Percentiles rank a stretch among this genome's conserved stretches.
Evolutionary conservation across 768 basidiomycete species (phyloP).

Genomic region (Tremella fuciformis): DNA sequence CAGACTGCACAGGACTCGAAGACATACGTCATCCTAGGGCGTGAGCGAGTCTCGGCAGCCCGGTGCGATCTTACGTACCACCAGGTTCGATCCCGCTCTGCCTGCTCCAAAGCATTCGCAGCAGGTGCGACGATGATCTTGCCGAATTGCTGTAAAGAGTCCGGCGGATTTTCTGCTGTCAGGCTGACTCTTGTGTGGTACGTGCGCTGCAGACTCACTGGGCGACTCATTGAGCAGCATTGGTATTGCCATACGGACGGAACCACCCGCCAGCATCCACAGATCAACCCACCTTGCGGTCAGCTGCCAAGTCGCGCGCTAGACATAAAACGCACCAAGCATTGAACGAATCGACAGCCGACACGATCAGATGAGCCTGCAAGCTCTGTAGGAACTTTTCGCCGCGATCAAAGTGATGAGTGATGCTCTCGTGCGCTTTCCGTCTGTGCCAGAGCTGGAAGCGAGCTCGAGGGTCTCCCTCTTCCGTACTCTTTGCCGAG

Average conservation of each 20-base stretch:
- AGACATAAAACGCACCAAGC: conserved; percentile 31
- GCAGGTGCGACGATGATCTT: conserved; percentile 16
- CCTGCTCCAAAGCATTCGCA: conserved; percentile 25
- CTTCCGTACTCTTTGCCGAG: not conserved
- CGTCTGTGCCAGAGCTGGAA: conserved; percentile 44
- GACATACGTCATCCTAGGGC: conserved; percentile 30
- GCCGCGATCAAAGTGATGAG: conserved; percentile 24
- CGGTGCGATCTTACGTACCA: conserved; percentile 22
- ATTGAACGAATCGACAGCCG: conserved; percentile 29
- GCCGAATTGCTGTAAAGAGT: conserved; percentile 9
- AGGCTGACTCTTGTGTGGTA: not conserved
- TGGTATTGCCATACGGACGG: conserved; percentile 31
- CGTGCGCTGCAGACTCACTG: conserved; percentile 17
- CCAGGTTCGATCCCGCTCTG: conserved; percentile 37
- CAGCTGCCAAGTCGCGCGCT: not conserved
- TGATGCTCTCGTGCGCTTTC: conserved; percentile 27
- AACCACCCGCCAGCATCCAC: conserved; percentile 33
- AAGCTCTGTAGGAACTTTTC: conserved; percentile 32
- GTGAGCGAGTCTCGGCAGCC: not conserved
- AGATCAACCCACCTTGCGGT: conserved; percentile 34
- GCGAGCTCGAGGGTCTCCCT: conserved; percentile 18
- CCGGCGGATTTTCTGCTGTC: conserved; percentile 12
- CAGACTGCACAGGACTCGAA: conserved; percentile 19
- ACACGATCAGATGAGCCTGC: conserved; percentile 29
- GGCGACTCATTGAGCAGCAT: conserved; percentile 32